These are phyloP conservation scores for Phytophthora litchii DNA, from an alignment of 352 stramenopile genomes.

Conservation along the genomic window DNA sequence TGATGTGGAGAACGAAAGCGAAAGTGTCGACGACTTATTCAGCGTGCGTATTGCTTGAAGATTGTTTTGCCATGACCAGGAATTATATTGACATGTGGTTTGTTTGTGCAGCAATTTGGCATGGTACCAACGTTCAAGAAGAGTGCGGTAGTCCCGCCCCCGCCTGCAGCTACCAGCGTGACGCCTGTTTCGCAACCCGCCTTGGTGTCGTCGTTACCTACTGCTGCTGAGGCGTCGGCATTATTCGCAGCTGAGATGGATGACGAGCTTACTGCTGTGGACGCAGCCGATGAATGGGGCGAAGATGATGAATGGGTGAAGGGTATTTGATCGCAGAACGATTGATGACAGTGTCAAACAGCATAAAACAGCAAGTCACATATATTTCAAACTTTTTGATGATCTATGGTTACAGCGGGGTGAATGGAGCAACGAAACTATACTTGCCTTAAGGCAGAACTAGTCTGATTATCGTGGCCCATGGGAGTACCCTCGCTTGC, in stretches of 20 bases:
- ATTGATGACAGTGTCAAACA: slow-evolving; percentile 12
- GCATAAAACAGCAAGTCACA: slow-evolving; percentile 32
- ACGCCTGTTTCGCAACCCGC: slow-evolving; percentile 14
- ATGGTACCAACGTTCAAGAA: slow-evolving; percentile 86
- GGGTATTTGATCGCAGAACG: slow-evolving; percentile 46
- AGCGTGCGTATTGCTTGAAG: slow-evolving; percentile 57
- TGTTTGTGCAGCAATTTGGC: slow-evolving; percentile 72
- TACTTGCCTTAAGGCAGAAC: slow-evolving; percentile 20
- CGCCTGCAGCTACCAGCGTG: slow-evolving; percentile 27
- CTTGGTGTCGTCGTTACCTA: slow-evolving; percentile 28
- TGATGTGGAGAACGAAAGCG: slow-evolving; percentile 40
- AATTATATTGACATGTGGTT: slow-evolving; percentile 7
- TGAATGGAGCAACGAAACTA: slow-evolving; percentile 12
- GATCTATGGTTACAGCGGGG: slow-evolving; percentile 21
- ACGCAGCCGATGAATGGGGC: slow-evolving; percentile 64
- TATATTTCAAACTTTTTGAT: slow-evolving; percentile 36
- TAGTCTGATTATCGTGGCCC: slow-evolving; percentile 1
- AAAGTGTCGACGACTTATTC: slow-evolving; percentile 73
- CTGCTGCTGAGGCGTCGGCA: slow-evolving; percentile 45
- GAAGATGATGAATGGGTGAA: slow-evolving; percentile 87
- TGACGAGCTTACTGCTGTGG: slow-evolving; percentile 49
- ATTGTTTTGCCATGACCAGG: not conserved
- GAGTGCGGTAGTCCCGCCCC: slow-evolving; percentile 40
- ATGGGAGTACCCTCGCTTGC: slow-evolving; percentile 42
- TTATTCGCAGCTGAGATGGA: slow-evolving; percentile 77